Evolutionary conservation across 2,329 filamentous ascomycete genomes (phyloP).

Genomic region (Alternaria hordeiaustralica): DNA sequence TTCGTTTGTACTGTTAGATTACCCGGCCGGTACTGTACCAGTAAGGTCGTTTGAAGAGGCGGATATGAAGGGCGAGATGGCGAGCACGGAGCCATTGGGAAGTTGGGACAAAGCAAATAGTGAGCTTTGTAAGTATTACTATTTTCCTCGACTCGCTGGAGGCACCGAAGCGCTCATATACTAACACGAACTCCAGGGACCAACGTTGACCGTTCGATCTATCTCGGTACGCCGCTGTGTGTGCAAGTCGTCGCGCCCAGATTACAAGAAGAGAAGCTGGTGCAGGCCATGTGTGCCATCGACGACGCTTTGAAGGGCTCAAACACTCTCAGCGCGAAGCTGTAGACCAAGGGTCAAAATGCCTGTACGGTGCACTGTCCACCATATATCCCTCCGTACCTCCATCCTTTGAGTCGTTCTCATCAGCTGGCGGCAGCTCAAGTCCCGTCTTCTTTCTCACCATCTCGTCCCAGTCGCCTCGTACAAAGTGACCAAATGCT

Average conservation of each 20-base stretch:
- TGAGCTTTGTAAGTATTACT: conserved; percentile 57
- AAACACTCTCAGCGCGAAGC: conserved; percentile 14
- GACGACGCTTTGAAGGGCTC: conserved; percentile 52
- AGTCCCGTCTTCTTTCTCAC: not conserved
- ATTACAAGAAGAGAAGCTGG: conserved; percentile 61
- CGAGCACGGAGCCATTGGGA: conserved; percentile 50
- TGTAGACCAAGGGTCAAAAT: conserved; percentile 9
- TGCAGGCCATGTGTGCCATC: conserved; percentile 61
- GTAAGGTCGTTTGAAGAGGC: conserved; percentile 57
- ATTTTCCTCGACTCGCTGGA: not conserved
- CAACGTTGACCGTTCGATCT: conserved; percentile 60
- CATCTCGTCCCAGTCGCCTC: not conserved
- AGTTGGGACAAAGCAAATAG: conserved; percentile 68
- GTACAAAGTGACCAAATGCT: not conserved
- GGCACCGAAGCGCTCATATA: not conserved
- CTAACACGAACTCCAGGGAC: conserved; percentile 40
- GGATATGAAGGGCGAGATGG: conserved; percentile 60
- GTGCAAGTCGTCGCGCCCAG: conserved; percentile 65
- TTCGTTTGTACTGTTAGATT: conserved; percentile 67
- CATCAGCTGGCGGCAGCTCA: not conserved
- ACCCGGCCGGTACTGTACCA: conserved; percentile 64
- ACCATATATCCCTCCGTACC: not conserved
- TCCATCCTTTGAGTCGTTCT: not conserved
- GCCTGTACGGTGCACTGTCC: not conserved
- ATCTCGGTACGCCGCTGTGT: conserved; percentile 61